Evolutionary conservation across 257 asterid species (phyloP), one percentile per base, ranked within the genome.

Genomic region (Plantago ovata): DNA sequence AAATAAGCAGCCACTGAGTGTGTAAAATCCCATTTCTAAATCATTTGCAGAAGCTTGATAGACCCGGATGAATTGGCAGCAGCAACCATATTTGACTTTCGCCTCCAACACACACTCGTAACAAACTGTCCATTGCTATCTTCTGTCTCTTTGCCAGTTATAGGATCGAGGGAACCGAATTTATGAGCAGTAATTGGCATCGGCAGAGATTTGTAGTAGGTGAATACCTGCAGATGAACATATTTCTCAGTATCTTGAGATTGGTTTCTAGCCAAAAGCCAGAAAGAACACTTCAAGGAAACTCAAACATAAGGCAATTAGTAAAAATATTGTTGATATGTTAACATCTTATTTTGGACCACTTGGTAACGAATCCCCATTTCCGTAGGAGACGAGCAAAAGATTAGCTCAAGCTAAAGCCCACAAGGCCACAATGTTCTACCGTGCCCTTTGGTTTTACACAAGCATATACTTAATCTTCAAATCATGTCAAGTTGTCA

Each of bases 51-150:
- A 39, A 56, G 61, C 39, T 56, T 56, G 48, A 56, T 56, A 20
- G 36, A 18, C 18, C 61, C 61, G 20, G 61, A 18, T 9, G 94
- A 87, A 75, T 82, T 84, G 12, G 89, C 89, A 21, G 83, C 77
- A 63, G 64, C 80, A 21, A 84, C 51, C 76, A 74, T 76, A 53
- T 75, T 51, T 0, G 86, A 82, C 39, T 82, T 87, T 12, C 43
- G 67, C 56, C 82, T 77, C 92, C 94, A 87, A 66, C 96, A 80
- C 41, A 84, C 78, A 59, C 94, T 87, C 14, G 96, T 76, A 69
- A 87, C 81, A 65, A 72, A 80, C 38, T 75, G 77, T 9, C 53
- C 81, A 22, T 61, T 52, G 39, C 47, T 51, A 42, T 77, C 81
- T 24, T 42, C 63, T 36, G 22, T 53, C 49, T 75, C 78, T 10